A percentile compares a stretch with the other conserved stretches of the same genome.
These are phyloP conservation scores for Cardamine resedifolia DNA, from an alignment of 345 rosid genomes.

Conservation along the genomic window DNA sequence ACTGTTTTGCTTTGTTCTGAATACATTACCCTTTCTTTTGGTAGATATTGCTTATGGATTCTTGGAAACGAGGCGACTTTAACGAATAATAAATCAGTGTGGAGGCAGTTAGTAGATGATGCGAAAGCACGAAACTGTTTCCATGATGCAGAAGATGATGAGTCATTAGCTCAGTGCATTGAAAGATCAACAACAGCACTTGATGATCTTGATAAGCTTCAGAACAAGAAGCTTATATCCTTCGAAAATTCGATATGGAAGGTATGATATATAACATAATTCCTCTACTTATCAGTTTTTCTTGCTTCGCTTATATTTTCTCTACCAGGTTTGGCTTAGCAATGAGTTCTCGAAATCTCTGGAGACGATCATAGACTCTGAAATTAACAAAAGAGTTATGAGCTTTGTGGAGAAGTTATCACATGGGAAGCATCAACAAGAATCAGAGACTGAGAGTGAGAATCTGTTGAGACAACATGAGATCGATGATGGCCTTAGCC, in stretches of 20 bases:
- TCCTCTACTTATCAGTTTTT: not conserved
- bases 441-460: constrained; percentile 42
- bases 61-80: constrained; percentile 48
- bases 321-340: constrained; percentile 34
- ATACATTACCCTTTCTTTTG: not conserved
- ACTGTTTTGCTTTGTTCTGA: not conserved
- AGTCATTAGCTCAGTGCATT: constrained; percentile 33
- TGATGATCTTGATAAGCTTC: constrained; percentile 31
- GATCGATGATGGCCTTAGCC: constrained; percentile 20
- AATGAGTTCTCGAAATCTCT: constrained; percentile 35
- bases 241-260: constrained; percentile 41
- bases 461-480: constrained; percentile 1
- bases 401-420: constrained; percentile 34
- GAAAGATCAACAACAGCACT: constrained; percentile 29
- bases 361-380: constrained; percentile 17
- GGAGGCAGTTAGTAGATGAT: constrained; percentile 40
- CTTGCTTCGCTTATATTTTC: not conserved
- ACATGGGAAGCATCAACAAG: constrained; percentile 44
- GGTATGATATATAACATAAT: constrained; percentile 10
- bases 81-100: constrained; percentile 35
- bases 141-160: constrained; percentile 42
- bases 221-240: constrained; percentile 18
- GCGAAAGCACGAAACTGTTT: constrained; percentile 42
- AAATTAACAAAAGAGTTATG: constrained; percentile 18
- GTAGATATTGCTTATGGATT: constrained; percentile 51